Conservation (phyloP, 805 yeast species). For the Yueomyces sinensis region DNA sequence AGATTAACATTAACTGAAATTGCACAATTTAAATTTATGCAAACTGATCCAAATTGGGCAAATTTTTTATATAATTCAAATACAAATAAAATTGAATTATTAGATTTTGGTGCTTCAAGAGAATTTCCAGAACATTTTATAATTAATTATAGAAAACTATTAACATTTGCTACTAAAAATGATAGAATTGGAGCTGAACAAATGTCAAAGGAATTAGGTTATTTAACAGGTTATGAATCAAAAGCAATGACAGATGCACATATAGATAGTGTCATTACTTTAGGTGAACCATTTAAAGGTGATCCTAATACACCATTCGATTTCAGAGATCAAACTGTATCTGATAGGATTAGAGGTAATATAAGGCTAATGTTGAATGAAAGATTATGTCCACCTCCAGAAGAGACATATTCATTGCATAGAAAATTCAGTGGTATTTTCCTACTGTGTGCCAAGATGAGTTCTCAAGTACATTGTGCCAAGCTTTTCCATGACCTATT, state of each 20-base stretch:
- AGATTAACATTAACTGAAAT: conserved; percentile 76
- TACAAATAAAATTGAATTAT: conserved; percentile 65
- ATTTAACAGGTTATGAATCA: conserved; percentile 83
- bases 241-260: conserved; percentile 84
- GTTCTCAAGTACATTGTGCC: conserved; percentile 73
- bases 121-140: conserved; percentile 60
- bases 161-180: conserved; percentile 59
- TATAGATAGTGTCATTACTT: conserved; percentile 73
- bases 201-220: conserved; percentile 66
- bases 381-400: conserved; percentile 93
- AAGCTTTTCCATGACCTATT: conserved; percentile 65
- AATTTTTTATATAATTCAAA: conserved; percentile 71
- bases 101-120: conserved; percentile 94
- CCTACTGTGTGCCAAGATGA: conserved; percentile 71
- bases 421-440: conserved; percentile 92
- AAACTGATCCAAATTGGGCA: conserved; percentile 99
- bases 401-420: conserved; percentile 94
- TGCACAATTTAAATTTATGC: conserved; percentile 81
- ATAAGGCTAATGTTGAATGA: conserved; percentile 84
- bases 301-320: conserved; percentile 34
- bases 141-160: conserved; percentile 49
- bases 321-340: conserved; percentile 77
- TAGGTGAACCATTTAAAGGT: conserved; percentile 86
- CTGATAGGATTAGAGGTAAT: conserved; percentile 82
- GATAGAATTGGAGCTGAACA: conserved; percentile 53